phyloP scores from a whole-genome alignment of 2,329 filamentous ascomycete genomes.

The Aspergillus sp. region DNA sequence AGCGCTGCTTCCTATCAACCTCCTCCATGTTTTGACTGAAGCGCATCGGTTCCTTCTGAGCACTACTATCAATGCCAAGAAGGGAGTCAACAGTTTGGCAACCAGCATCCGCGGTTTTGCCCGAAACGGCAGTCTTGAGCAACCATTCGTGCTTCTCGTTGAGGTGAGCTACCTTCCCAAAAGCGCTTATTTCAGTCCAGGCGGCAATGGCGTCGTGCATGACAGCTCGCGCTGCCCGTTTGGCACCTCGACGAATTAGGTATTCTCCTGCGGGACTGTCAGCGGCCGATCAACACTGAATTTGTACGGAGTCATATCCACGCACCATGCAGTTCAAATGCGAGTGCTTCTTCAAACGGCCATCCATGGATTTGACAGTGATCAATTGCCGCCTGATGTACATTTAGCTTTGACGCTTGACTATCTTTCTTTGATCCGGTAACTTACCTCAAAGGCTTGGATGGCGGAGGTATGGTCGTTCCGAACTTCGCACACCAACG shows the following conservation, averaged over 20 bases:
- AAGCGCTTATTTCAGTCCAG: conserved; percentile 50
- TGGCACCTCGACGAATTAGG: conserved; percentile 47
- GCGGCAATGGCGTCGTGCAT: conserved; percentile 50
- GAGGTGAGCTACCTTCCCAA: conserved; percentile 50
- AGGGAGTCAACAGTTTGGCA: conserved; percentile 50
- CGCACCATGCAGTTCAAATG: conserved; percentile 50
- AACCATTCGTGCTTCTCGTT: conserved; percentile 52
- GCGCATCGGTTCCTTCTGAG: conserved; percentile 20
- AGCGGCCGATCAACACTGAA: neutral
- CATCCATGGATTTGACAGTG: conserved; percentile 51
- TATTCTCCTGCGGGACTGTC: conserved; percentile 35
- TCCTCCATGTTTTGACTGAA: conserved; percentile 27
- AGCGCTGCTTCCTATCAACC: conserved; percentile 32
- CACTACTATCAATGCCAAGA: conserved; percentile 27
- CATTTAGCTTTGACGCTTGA: neutral
- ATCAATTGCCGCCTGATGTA: conserved; percentile 49
- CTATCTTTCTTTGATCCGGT: neutral
- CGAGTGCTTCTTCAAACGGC: conserved; percentile 50
- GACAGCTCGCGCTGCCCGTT: conserved; percentile 49
- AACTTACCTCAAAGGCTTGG: conserved; percentile 25
- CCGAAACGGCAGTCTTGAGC: conserved; percentile 45
- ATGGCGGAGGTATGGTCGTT: conserved; percentile 39
- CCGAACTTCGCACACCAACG: conserved; percentile 44
- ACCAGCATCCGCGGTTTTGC: conserved; percentile 44
- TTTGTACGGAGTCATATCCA: conserved; percentile 2